Conservation (phyloP, 768 basidiomycete species). For the Lentinula boryana region DNA sequence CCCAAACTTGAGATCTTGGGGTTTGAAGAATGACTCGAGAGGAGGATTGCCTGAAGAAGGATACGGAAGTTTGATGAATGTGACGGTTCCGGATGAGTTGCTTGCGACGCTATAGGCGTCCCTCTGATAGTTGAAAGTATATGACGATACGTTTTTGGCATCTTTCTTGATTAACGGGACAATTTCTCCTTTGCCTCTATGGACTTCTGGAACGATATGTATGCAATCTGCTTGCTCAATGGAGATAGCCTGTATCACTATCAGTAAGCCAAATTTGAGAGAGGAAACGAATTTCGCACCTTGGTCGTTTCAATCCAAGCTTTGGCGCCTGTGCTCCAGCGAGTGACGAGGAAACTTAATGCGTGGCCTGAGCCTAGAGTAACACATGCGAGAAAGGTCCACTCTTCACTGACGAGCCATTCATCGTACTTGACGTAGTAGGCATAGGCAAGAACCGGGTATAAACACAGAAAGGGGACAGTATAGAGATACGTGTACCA, state of each 20-base stretch:
- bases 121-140: constrained; percentile 90
- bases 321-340: constrained; percentile 78
- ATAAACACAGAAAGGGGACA: constrained; percentile 72
- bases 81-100: constrained; percentile 33
- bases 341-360: constrained; percentile 85
- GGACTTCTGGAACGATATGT: constrained; percentile 70
- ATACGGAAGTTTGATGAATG: constrained; percentile 82
- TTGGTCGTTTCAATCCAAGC: constrained; percentile 76
- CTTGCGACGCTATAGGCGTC: constrained; percentile 81
- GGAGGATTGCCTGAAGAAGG: constrained; percentile 71
- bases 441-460: constrained; percentile 82
- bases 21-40: constrained; percentile 57
- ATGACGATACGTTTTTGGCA: constrained; percentile 51
- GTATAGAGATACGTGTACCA: constrained; percentile 70
- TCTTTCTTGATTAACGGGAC: constrained; percentile 66
- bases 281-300: constrained; percentile 30
- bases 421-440: constrained; percentile 89
- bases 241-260: constrained; percentile 42
- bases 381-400: constrained; percentile 94
- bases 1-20: constrained; percentile 30
- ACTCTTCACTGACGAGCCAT: constrained; percentile 91
- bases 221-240: constrained; percentile 75
- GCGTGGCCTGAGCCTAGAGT: constrained; percentile 83
- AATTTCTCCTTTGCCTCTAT: constrained; percentile 88
- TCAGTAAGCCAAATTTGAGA: background rate